Percentiles rank a stretch among this genome's conserved stretches.
These are phyloP conservation scores for Cryphonectria radicalis DNA, from an alignment of 2,329 filamentous ascomycete species.

Conservation along the genomic window DNA sequence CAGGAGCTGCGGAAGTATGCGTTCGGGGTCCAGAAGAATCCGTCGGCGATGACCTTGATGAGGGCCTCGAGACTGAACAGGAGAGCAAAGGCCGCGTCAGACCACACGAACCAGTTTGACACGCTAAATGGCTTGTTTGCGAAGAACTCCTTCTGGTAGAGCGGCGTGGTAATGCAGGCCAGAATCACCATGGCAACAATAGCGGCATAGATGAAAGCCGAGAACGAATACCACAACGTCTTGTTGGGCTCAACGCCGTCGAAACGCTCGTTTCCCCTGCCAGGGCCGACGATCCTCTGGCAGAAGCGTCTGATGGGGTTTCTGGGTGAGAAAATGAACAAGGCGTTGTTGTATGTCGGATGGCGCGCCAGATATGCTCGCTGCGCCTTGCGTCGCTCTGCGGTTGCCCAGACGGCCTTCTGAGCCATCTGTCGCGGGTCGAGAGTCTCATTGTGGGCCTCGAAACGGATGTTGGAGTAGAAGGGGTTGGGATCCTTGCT, in stretches of 20 bases:
- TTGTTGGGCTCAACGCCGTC: slow-evolving; percentile 90
- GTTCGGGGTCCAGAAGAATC: slow-evolving; percentile 95
- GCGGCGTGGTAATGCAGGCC: slow-evolving; percentile 89
- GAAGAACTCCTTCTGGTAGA: slow-evolving; percentile 92
- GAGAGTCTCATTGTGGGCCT: slow-evolving; percentile 74
- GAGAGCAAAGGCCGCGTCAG: slow-evolving; percentile 85
- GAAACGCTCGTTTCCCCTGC: slow-evolving; percentile 82
- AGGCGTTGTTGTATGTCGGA: slow-evolving; percentile 88
- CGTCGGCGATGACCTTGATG: slow-evolving; percentile 94
- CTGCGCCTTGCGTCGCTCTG: slow-evolving; percentile 84
- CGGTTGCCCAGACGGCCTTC: slow-evolving; percentile 83
- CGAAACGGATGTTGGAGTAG: slow-evolving; percentile 75
- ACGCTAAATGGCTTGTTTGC: slow-evolving; percentile 58
- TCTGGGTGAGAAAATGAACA: slow-evolving; percentile 81
- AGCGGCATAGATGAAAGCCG: slow-evolving; percentile 88
- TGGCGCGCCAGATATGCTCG: slow-evolving; percentile 86
- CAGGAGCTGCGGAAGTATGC: slow-evolving; percentile 96
- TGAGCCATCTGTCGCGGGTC: slow-evolving; percentile 88
- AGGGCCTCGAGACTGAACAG: slow-evolving; percentile 84
- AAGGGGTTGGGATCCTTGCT: slow-evolving; percentile 90
- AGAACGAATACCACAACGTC: slow-evolving; percentile 89
- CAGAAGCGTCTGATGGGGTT: slow-evolving; percentile 82
- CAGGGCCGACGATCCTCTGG: slow-evolving; percentile 88
- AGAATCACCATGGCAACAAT: slow-evolving; percentile 98
- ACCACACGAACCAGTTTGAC: slow-evolving; percentile 93